phyloP scores from a whole-genome alignment of 2,329 filamentous ascomycete species.

The Arthrocladium fulminans region DNA sequence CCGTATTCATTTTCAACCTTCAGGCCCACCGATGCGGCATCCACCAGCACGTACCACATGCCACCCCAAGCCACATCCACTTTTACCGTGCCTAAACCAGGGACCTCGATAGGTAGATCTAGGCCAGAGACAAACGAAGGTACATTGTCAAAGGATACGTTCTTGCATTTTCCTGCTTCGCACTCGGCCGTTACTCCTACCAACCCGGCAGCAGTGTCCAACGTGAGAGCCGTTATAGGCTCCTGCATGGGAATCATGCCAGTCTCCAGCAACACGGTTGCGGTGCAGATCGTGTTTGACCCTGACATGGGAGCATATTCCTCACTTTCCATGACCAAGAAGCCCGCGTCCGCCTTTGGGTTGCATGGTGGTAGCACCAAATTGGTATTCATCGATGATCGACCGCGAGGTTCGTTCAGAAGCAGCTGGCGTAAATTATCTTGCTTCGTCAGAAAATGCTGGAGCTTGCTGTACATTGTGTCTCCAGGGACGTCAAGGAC shows the following conservation, averaged over 20 bases:
- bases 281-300: conserved; percentile 37
- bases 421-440: conserved; percentile 37
- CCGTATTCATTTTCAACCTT: conserved; percentile 28
- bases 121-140: conserved; percentile 36
- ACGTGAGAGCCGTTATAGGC: conserved; percentile 32
- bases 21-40: conserved; percentile 32
- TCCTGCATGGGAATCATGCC: conserved; percentile 41
- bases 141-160: conserved; percentile 39
- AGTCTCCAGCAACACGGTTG: conserved; percentile 40
- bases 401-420: conserved; percentile 40
- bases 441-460: conserved; percentile 33
- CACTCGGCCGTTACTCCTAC: conserved; percentile 36
- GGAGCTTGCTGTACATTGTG: conserved; percentile 43
- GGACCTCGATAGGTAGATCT: conserved; percentile 33
- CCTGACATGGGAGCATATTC: conserved; percentile 41
- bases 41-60: conserved; percentile 39
- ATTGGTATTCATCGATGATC: conserved; percentile 34
- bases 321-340: conserved; percentile 40
- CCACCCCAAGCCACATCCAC: conserved; percentile 42
- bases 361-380: conserved; percentile 38
- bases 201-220: conserved; percentile 41
- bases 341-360: conserved; percentile 37
- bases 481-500: conserved; percentile 35
- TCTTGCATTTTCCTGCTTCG: conserved; percentile 36
- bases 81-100: conserved; percentile 31